Conservation (phyloP, 768 basidiomycete species). For the Mycena polygramma region DNA sequence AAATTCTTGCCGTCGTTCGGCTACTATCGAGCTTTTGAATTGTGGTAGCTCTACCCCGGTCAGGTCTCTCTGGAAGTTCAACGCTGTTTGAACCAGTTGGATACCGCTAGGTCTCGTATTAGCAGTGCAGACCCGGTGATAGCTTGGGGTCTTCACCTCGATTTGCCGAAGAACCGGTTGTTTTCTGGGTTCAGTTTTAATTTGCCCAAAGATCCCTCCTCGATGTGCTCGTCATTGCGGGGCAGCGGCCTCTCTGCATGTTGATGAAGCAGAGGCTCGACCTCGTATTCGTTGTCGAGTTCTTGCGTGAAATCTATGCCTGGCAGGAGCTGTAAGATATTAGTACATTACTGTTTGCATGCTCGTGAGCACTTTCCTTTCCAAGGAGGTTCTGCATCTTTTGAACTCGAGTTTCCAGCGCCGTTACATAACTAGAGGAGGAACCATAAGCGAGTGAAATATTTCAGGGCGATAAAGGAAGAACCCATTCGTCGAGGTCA, state of each 20-base stretch:
- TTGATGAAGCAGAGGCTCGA: conserved; percentile 42
- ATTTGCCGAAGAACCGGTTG: conserved; percentile 64
- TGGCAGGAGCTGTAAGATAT: conserved; percentile 55
- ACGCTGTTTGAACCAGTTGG: conserved; percentile 65
- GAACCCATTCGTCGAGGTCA: conserved; percentile 74
- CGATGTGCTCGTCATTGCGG: conserved; percentile 51
- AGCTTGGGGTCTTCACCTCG: conserved; percentile 33
- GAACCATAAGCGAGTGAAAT: background rate
- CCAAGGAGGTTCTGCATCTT: conserved; percentile 72
- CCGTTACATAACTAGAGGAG: conserved; percentile 66
- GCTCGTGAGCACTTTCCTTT: conserved; percentile 39
- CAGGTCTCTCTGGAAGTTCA: conserved; percentile 60
- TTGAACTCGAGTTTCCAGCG: conserved; percentile 70
- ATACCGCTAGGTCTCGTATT: conserved; percentile 52
- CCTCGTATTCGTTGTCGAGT: conserved; percentile 54
- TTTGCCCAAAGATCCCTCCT: conserved; percentile 43
- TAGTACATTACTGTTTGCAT: background rate
- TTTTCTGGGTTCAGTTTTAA: conserved; percentile 54
- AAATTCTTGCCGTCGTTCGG: conserved; percentile 57
- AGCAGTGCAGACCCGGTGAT: background rate
- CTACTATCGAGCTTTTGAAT: conserved; percentile 36
- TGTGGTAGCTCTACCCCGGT: conserved; percentile 3
- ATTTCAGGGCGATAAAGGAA: conserved; percentile 27
- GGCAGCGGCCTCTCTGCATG: conserved; percentile 48
- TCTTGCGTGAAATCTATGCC: conserved; percentile 75